Evolutionary conservation across 2,329 filamentous ascomycete species (phyloP), one percentile per base, ranked within the genome.

Genomic region (Elsinoe batatas): DNA sequence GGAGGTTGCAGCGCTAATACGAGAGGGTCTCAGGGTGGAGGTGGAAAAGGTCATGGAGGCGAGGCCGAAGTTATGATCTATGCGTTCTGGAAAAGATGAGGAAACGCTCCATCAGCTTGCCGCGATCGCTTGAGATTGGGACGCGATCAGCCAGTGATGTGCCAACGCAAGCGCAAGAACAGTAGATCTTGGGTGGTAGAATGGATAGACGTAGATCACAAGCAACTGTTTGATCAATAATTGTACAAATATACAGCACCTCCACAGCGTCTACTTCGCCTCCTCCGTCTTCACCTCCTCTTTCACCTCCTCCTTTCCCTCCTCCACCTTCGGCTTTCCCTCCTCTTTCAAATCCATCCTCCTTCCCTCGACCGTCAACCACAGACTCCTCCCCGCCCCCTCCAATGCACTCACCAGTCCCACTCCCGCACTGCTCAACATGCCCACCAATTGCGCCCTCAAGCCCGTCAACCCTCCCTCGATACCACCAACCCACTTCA

Each of bases 311-410:
- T 3, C 5, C 44, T 58, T 57, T 20, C 47, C 54, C 33, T 36
- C 49, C 30, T 64, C 60, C 1, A 60, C 59, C 33, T 57, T 46
- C 5, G 60, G 64, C 60, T 75, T 74, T 59, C 68, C 68, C 62
- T 88, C 84, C 63, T 91, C 87, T 66, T 96, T 89, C 69, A 98
- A 71, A 73, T 91, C 85, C 49, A 76, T 81, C 71, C 84, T 83
- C 68, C 91, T 78, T 49, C 87, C 82, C 76, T 97, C 91, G 64
- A 98, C 75, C 11, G 91, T 88, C 59, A 95, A 78, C 78, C 91
- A 97, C 63, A 98, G 68, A 67, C 81, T 91, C 77, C 85, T 88
- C 58, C 84, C 79, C 49, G 87, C 82, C 55, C 87, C 83, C 69
- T 95, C 89, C 63, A 98, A 74, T n/a, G 84, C 80, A 60, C 74